phyloP scores from a whole-genome alignment of 192 early-diverging fungal species.

The Backusella sp. region DNA sequence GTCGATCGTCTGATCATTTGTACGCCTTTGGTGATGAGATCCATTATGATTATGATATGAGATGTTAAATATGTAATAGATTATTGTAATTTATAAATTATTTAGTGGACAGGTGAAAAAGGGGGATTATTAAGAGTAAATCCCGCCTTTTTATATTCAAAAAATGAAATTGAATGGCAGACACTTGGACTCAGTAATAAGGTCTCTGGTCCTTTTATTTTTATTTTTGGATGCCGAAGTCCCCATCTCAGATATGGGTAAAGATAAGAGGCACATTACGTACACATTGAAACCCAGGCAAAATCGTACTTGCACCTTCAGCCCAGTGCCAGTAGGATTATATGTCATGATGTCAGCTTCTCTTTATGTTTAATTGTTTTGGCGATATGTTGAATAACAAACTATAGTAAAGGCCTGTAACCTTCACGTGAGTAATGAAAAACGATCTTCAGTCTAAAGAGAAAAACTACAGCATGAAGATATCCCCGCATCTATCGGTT shows the following conservation, averaged over 20 bases:
- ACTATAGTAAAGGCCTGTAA: neutral
- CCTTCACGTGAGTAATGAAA: neutral
- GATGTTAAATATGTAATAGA: neutral
- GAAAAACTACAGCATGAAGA: neutral
- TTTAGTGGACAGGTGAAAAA: neutral
- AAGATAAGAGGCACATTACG: constrained; percentile 3
- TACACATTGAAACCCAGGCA: constrained; percentile 4
- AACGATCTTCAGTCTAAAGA: neutral
- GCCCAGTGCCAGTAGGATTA: neutral
- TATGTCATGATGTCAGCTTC: neutral
- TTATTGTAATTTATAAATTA: neutral
- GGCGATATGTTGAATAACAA: neutral
- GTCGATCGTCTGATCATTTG: neutral
- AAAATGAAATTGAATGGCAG: neutral
- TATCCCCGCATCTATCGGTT: neutral
- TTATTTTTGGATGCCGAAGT: neutral
- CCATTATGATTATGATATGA: constrained; percentile 15
- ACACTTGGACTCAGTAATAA: neutral
- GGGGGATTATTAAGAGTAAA: neutral
- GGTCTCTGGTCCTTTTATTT: neutral
- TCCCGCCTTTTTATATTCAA: constrained; percentile 1
- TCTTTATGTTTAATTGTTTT: neutral
- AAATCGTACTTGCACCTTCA: neutral
- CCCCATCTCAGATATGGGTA: neutral
- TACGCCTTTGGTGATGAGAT: constrained; percentile 23